Conservation (phyloP, 2,329 filamentous ascomycete genomes). For the Aureobasidium subglaciale region DNA sequence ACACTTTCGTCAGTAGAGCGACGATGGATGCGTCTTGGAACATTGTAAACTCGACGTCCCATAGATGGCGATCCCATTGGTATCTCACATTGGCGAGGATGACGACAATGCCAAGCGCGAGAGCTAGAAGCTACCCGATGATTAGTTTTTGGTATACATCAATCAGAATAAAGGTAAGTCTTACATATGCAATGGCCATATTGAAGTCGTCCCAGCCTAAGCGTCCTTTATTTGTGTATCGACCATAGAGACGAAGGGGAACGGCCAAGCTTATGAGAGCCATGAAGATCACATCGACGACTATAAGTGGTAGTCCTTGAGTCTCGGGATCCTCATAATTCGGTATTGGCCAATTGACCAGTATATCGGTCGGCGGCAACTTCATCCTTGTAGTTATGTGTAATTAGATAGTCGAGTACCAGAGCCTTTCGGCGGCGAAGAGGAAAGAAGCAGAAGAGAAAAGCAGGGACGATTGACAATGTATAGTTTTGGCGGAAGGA, state of each 20-base stretch:
- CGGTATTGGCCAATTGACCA: constrained; percentile 33
- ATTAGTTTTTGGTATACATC: no score
- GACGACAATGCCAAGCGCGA: constrained; percentile 33
- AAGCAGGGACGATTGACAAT: not conserved
- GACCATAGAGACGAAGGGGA: constrained; percentile 33
- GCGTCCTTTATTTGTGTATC: constrained; percentile 35
- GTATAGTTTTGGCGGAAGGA: not conserved
- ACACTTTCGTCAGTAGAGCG: constrained; percentile 36
- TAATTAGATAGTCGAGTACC: no score
- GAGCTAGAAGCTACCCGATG: not conserved
- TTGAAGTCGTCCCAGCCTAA: constrained; percentile 38
- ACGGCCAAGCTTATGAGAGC: constrained; percentile 31
- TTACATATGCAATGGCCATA: constrained; percentile 35
- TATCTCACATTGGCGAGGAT: constrained; percentile 36
- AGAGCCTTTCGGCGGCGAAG: not conserved
- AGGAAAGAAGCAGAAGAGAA: not conserved
- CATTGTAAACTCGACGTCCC: constrained; percentile 31
- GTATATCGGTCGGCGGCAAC: constrained; percentile 26
- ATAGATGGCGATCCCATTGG: constrained; percentile 39
- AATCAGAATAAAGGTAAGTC: not conserved
- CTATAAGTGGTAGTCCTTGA: constrained; percentile 33
- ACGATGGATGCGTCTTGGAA: constrained; percentile 29
- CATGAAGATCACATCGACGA: constrained; percentile 35
- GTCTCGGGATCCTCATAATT: constrained; percentile 37
- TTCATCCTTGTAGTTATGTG: constrained; percentile 16